Base-by-base conservation (phyloP, 345 rosid genomes). In the Boechera stricta region DNA sequence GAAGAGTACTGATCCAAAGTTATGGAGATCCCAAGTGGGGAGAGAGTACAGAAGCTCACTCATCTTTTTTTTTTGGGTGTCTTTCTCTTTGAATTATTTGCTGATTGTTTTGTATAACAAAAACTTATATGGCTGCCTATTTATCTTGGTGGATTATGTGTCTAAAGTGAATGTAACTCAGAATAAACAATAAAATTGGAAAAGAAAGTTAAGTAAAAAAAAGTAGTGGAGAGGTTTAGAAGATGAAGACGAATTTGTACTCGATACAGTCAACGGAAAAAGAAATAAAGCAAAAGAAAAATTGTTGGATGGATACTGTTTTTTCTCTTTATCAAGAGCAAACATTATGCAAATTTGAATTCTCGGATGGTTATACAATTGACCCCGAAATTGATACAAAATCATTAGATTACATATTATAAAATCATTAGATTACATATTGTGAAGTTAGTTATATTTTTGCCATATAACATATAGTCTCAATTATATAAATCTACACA, bases 1-100 rank as follows among this genome's bases (percentile, higher is more conserved):
- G 91, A 89, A 74, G 87, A 89, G 76, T 87, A 21, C 24, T 21
- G 82, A 73, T 73, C 87, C 96, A 72, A 90, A 84, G 87, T 82
- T 85, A 74, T 86, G 96, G 68, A 84, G 88, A 91, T 89, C 96
- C 96, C 97, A 91, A 86, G 86, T 76, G 13, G 67, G 79, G 35
- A 78, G 82, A 80, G 88, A 85, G 81, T 87, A 60, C 77, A 80
- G 86, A 84, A 84, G 84, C 75, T 84, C 86, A 80, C 85, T 77
- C 89, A 80, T 86, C 39, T 58, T 41, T 16, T 1, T 2, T 48
- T 7, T 16, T 5, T 45, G 7, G 5, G 52, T 47, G 10, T 12
- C 11, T 4, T 59, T n/a, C 2, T 35, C 35, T 29, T 53, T 8
- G 21, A 69, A 42, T 69, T 32, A 56, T 39, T 29, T 57, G 49